Percentiles rank a stretch among this genome's conserved stretches.
Conservation (phyloP, 2,329 filamentous ascomycete genomes). For the Magnaporthiopsis incrustans region DNA sequence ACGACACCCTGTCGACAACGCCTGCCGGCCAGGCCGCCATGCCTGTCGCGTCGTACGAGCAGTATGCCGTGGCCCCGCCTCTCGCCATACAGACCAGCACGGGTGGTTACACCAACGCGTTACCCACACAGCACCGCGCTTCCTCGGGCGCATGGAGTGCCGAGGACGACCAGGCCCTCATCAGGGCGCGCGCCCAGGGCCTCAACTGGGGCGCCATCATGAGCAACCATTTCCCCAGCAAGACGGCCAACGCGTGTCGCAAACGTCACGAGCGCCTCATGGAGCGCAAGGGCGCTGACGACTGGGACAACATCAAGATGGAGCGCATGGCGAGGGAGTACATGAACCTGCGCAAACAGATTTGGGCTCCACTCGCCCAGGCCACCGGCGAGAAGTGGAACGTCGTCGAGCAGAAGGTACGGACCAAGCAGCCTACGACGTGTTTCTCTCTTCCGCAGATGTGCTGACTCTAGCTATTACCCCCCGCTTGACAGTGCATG, state of each 20-base stretch:
- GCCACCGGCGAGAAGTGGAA: slow-evolving; percentile 77
- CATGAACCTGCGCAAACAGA: slow-evolving; percentile 69
- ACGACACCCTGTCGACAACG: slow-evolving; percentile 20
- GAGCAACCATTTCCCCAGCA: slow-evolving; percentile 64
- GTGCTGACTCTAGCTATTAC: slow-evolving; percentile 7
- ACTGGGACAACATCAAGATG: slow-evolving; percentile 71
- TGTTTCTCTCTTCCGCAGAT: background rate
- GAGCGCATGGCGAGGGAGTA: slow-evolving; percentile 71
- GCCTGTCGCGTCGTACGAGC: slow-evolving; percentile 21
- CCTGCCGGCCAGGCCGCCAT: slow-evolving; percentile 18
- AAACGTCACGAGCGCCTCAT: slow-evolving; percentile 82
- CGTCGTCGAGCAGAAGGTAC: slow-evolving; percentile 56
- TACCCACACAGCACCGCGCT: slow-evolving; percentile 38
- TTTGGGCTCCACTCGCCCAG: slow-evolving; percentile 70
- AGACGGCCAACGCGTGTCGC: slow-evolving; percentile 76
- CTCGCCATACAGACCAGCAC: slow-evolving; percentile 14
- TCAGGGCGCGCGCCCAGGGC: slow-evolving; percentile 63
- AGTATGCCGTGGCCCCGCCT: slow-evolving; percentile 24
- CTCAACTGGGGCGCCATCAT: slow-evolving; percentile 82
- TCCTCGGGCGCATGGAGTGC: slow-evolving; percentile 64
- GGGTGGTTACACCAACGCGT: slow-evolving; percentile 15
- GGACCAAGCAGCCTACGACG: background rate
- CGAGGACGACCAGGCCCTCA: slow-evolving; percentile 65
- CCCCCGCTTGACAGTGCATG: slow-evolving; percentile 55
- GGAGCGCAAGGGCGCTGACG: slow-evolving; percentile 64